phyloP scores from a whole-genome alignment of 371 early-diverging fungal genomes.

The Mortierella sp. region DNA sequence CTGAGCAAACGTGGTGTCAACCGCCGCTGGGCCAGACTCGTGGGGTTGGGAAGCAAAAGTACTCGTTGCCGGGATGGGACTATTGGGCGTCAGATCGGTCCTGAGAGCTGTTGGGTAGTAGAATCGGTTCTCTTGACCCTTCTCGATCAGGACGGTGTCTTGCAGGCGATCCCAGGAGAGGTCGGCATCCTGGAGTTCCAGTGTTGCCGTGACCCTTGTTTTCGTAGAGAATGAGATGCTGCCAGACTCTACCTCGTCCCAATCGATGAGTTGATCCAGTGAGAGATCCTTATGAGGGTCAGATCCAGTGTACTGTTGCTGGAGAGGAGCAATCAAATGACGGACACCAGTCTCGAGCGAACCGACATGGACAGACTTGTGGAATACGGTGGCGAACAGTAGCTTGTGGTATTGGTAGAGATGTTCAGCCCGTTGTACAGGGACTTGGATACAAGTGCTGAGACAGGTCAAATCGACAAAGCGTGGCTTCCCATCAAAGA shows the following conservation, averaged over 20 bases:
- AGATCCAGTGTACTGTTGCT: not conserved
- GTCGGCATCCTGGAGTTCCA: not conserved
- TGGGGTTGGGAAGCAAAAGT: not conserved
- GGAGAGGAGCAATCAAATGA: constrained; percentile 23
- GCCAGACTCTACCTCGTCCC: constrained; percentile 24
- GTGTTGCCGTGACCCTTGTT: too few relatives aligned
- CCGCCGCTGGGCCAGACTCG: not conserved
- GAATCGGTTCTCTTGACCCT: not conserved
- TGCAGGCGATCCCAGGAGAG: constrained; percentile 19
- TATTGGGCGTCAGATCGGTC: constrained; percentile 18
- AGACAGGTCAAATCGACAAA: constrained; percentile 8
- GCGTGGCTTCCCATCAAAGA: constrained; percentile 14
- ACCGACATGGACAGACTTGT: constrained; percentile 23
- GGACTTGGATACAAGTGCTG: not conserved
- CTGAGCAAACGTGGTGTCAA: not conserved
- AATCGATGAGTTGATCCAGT: constrained; percentile 18
- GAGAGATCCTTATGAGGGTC: not conserved
- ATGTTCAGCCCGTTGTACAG: not conserved
- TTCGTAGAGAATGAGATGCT: not conserved
- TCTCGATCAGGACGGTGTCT: constrained; percentile 22
- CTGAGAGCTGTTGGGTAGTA: constrained; percentile 16
- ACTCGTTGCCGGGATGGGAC: constrained; percentile 8
- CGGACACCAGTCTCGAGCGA: constrained; percentile 18
- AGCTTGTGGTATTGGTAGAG: constrained; percentile 12
- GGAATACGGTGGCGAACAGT: constrained; percentile 15